Percentiles rank a stretch among this genome's conserved stretches.
Conservation (phyloP, 805 yeast species). For the Sugiyamaella qingdaonensis region DNA sequence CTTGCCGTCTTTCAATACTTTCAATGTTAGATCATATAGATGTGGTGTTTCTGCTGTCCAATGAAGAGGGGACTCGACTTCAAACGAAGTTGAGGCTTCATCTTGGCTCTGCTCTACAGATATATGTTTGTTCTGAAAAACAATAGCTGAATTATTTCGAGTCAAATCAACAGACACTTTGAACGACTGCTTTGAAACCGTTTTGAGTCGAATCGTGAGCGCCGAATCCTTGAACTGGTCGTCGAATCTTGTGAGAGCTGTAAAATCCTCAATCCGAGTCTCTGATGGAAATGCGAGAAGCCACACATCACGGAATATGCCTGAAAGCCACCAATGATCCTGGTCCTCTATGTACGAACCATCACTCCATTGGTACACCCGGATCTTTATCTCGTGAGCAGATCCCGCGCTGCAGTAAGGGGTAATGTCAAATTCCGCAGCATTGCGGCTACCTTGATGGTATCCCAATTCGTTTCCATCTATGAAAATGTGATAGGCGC, state of each 20-base stretch:
- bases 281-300: slow-evolving; percentile 26
- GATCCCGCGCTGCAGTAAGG: slow-evolving; percentile 9
- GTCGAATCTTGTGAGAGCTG: slow-evolving; percentile 17
- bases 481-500: slow-evolving; percentile 32
- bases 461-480: slow-evolving; percentile 33
- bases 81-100: slow-evolving; percentile 19
- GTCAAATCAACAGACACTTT: neutral
- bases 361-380: slow-evolving; percentile 32
- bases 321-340: slow-evolving; percentile 35
- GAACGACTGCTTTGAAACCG: too few species aligned
- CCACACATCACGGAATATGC: slow-evolving; percentile 35
- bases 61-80: slow-evolving; percentile 23
- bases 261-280: slow-evolving; percentile 31
- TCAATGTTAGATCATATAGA: slow-evolving; percentile 27
- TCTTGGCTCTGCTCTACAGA: neutral
- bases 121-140: neutral
- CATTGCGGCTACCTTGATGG: slow-evolving; percentile 33
- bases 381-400: slow-evolving; percentile 19
- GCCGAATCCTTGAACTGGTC: slow-evolving; percentile 6
- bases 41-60: slow-evolving; percentile 38
- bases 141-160: neutral
- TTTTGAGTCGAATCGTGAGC: neutral
- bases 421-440: slow-evolving; percentile 33
- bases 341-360: slow-evolving; percentile 34
- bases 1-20: slow-evolving; percentile 10